These are phyloP conservation scores for Aspergillus affinis DNA, from an alignment of 495 filamentous ascomycete genomes.

Conservation along the genomic window DNA sequence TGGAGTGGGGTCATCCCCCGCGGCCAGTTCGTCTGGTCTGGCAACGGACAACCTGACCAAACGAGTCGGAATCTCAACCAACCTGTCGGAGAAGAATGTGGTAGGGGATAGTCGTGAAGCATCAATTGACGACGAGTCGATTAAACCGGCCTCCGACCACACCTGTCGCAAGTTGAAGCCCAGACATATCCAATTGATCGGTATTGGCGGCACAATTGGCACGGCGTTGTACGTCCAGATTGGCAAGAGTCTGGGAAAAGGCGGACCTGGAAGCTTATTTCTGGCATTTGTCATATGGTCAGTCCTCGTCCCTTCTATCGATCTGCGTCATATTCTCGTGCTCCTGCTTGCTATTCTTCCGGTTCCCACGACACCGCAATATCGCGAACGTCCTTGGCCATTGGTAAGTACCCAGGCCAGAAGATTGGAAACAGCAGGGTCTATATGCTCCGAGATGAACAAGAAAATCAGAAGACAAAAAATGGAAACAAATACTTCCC, in stretches of 20 bases:
- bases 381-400: neutral
- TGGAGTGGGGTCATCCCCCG: conserved; percentile 13
- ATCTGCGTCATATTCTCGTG: conserved; percentile 1
- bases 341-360: conserved; percentile 11
- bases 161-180: conserved; percentile 62
- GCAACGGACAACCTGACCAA: conserved; percentile 13
- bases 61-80: conserved; percentile 11
- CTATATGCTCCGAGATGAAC: neutral
- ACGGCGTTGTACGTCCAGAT: conserved; percentile 79
- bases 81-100: conserved; percentile 21
- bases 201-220: conserved; percentile 76
- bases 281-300: conserved; percentile 60
- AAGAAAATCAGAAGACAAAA: neutral
- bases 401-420: neutral
- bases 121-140: conserved; percentile 28
- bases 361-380: neutral
- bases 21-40: conserved; percentile 18
- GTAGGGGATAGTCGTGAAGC: conserved; percentile 20
- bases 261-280: conserved; percentile 74
- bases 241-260: conserved; percentile 63
- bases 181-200: conserved; percentile 71
- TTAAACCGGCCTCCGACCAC: conserved; percentile 37
- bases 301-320: conserved; percentile 19
- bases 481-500: neutral
- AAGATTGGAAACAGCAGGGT: neutral